Evolutionary conservation across 1,139 yeast genomes (phyloP), one percentile per base, ranked within the genome.

Genomic region (Lipomyces yarrowii): DNA sequence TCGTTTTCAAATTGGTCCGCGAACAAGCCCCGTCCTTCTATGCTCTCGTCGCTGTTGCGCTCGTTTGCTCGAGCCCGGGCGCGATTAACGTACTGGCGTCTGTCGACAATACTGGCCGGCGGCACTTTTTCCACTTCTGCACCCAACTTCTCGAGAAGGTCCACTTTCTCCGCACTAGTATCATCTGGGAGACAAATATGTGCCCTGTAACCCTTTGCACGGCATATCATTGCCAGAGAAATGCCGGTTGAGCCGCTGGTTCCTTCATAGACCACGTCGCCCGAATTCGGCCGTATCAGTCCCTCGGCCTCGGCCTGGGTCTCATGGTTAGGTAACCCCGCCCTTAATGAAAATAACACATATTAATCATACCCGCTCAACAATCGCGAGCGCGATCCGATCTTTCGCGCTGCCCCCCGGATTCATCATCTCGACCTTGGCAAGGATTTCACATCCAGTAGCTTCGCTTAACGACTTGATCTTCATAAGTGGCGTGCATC

Each of bases 341-440:
- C n/a, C n/a, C n/a, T n/a, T n/a, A n/a, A 26, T 7, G 11, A n/a
- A 35, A 15, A 2, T 11, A 18, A 15, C 15, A 15, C 3, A 13
- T 23, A 33, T 37, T 6, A n/a, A 5, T 0, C 56, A 35, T 30
- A 65, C 67, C n/a, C 46, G 57, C 51, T 66, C 68, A 15, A 62
- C 61, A 71, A 94, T 89, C 1, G 96, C 90, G 61, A 91, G 81
- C 0, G 98, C 99, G 54, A 94, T 96, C 64, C 99, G 81, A 75
- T 94, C 99, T 75, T 94, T 94, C 51, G 98, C 96, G 61, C 96
- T 90, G 0, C 98, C 98, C 26, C 96, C 99, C 0, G 98, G 98
- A 74, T 94, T 94, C 73, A 84, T 80, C 67, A 91, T 79, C 77
- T 94, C 99, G 69, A 93, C 78, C 75, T 94, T 94, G 65, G 96